Conservation (phyloP, 495 filamentous ascomycete genomes). For the Daldinia caldariorum region DNA sequence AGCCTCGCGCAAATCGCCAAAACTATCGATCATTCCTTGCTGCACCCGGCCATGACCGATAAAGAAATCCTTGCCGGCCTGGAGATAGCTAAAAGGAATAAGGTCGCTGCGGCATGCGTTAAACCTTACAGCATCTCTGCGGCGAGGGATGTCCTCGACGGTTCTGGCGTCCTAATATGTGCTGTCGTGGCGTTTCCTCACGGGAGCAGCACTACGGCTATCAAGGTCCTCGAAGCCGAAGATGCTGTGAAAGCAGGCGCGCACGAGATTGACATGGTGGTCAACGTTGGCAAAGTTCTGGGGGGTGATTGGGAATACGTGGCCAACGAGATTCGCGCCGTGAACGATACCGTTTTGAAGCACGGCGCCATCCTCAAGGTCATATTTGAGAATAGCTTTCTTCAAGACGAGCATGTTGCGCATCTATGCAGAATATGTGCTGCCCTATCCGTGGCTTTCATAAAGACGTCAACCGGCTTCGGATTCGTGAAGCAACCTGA, state of each 20-base stretch:
- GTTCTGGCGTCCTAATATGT: slow-evolving; percentile 61
- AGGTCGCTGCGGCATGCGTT: slow-evolving; percentile 65
- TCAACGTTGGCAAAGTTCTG: slow-evolving; percentile 67
- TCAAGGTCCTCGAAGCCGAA: slow-evolving; percentile 63
- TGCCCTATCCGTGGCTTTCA: slow-evolving; percentile 58
- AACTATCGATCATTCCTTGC: slow-evolving; percentile 68
- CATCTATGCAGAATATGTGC: slow-evolving; percentile 64
- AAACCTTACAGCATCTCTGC: slow-evolving; percentile 65
- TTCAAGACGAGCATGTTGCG: slow-evolving; percentile 57
- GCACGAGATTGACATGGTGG: slow-evolving; percentile 67
- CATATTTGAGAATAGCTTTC: slow-evolving; percentile 68
- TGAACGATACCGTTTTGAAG: slow-evolving; percentile 58
- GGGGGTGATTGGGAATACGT: slow-evolving; percentile 67
- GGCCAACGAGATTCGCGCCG: slow-evolving; percentile 56
- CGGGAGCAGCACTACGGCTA: slow-evolving; percentile 63
- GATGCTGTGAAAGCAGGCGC: slow-evolving; percentile 60
- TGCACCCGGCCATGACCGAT: slow-evolving; percentile 70
- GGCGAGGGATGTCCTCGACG: slow-evolving; percentile 57
- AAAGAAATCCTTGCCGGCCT: slow-evolving; percentile 61
- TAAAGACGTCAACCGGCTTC: slow-evolving; percentile 68
- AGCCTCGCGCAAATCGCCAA: slow-evolving; percentile 65
- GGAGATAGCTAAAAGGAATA: slow-evolving; percentile 54
- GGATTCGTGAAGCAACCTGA: slow-evolving; percentile 65
- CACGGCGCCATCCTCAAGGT: slow-evolving; percentile 63
- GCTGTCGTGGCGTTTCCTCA: slow-evolving; percentile 68